A percentile compares a stretch with the other conserved stretches of the same genome.
Conservation (phyloP, 441 rosid species). For the Gossypium gossypioides region DNA sequence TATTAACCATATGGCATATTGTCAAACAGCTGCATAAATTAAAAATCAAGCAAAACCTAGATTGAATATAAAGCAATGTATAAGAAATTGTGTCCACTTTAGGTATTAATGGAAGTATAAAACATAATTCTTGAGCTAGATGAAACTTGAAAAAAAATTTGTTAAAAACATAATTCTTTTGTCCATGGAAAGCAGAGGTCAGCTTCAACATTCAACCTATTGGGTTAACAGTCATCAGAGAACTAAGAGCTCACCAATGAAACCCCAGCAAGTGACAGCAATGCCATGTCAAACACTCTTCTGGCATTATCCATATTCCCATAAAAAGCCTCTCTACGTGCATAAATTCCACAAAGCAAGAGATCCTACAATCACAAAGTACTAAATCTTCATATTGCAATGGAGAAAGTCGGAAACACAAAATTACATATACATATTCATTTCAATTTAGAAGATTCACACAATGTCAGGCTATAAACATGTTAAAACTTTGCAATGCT, state of each 20-base stretch:
- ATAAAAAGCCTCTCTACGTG: conserved; percentile 73
- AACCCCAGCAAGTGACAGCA: conserved; percentile 70
- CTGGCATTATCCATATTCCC: conserved; percentile 85
- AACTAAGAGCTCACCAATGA: conserved; percentile 39
- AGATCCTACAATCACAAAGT: conserved; percentile 48
- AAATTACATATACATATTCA: neutral
- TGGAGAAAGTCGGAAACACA: neutral
- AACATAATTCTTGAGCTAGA: neutral
- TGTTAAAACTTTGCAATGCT: neutral
- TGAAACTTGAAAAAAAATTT: neutral
- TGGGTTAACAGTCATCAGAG: conserved; percentile 7
- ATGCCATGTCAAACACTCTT: conserved; percentile 87
- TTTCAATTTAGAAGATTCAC: neutral
- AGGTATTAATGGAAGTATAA: neutral
- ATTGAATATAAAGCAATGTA: neutral
- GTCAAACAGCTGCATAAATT: neutral
- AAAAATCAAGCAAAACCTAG: neutral
- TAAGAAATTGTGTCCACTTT: neutral
- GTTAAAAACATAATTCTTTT: neutral
- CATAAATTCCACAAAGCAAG: conserved; percentile 92
- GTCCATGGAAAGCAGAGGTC: conserved; percentile 6
- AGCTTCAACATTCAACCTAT: neutral
- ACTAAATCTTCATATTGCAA: conserved; percentile 2
- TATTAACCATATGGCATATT: neutral
- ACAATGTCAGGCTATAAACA: neutral